Conservation (phyloP, 116 monocot species). For the Thalassia testudinum region DNA sequence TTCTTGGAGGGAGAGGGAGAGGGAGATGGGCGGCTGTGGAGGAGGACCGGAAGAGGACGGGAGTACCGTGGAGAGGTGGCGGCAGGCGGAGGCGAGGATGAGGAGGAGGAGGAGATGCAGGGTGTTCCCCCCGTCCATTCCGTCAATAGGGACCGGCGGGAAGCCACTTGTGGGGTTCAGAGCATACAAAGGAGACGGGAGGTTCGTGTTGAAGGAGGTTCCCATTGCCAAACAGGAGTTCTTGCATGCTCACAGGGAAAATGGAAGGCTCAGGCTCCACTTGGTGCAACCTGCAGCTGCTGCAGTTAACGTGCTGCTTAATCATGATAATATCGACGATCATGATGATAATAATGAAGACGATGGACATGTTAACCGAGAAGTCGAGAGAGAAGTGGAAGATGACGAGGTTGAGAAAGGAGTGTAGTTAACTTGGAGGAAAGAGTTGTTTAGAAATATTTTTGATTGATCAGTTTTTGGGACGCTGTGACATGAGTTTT, state of each 20-base stretch:
- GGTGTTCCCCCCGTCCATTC: slow-evolving; percentile 57
- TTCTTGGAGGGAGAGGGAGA: slow-evolving; percentile 1
- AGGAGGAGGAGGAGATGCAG: slow-evolving; percentile 1
- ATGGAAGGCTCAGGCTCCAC: slow-evolving; percentile 53
- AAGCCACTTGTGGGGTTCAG: slow-evolving; percentile 48
- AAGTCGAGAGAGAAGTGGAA: too few relatives aligned
- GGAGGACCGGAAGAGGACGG: background rate
- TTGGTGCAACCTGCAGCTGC: slow-evolving; percentile 31
- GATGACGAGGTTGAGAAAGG: too few relatives aligned
- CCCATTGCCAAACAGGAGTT: slow-evolving; percentile 42
- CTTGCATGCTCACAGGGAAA: slow-evolving; percentile 46
- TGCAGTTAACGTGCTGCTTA: too few relatives aligned
- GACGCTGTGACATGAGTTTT: too few relatives aligned
- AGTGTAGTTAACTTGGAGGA: too few relatives aligned
- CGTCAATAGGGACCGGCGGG: slow-evolving; percentile 45
- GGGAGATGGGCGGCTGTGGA: background rate
- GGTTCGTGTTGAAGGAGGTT: slow-evolving; percentile 71
- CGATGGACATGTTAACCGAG: too few relatives aligned
- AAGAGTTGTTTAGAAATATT: too few relatives aligned
- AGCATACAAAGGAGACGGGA: slow-evolving; percentile 37
- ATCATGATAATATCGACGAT: too few relatives aligned
- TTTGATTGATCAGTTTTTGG: too few relatives aligned
- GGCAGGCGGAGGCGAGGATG: slow-evolving; percentile 2
- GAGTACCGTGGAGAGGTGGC: background rate
- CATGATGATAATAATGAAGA: too few relatives aligned